Percentiles rank a stretch among this genome's conserved stretches.
phyloP scores from a whole-genome alignment of 1,284 basidiomycete species.

The Anthracocystis setariae region DNA sequence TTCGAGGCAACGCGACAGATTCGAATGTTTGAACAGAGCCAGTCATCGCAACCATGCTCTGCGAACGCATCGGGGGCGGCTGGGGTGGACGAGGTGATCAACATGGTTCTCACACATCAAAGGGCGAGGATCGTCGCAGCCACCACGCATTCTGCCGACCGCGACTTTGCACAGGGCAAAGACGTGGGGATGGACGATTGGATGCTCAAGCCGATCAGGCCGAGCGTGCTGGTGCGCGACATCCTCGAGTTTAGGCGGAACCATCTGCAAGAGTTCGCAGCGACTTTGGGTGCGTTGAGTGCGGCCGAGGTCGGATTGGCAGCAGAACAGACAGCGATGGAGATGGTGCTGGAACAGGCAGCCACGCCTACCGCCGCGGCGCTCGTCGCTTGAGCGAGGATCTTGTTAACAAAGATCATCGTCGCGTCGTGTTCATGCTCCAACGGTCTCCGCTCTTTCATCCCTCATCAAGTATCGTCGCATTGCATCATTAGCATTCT shows the following conservation, averaged over 20 bases:
- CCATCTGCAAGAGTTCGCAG: conserved; percentile 33
- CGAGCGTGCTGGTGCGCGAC: conserved; percentile 39
- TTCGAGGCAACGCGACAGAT: conserved; percentile 55
- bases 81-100: conserved; percentile 17
- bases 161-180: conserved; percentile 45
- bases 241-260: conserved; percentile 41
- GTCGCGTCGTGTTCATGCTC: too few relatives aligned
- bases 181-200: conserved; percentile 57
- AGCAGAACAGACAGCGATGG: conserved; percentile 28
- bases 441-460: background rate
- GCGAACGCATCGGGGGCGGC: conserved; percentile 5
- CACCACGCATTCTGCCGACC: conserved; percentile 48
- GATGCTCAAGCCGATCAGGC: conserved; percentile 49
- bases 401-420: too few relatives aligned
- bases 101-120: conserved; percentile 35
- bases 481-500: conserved; percentile 3
- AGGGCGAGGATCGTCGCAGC: conserved; percentile 52
- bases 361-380: conserved; percentile 11
- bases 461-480: conserved; percentile 7
- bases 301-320: conserved; percentile 20
- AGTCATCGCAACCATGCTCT: conserved; percentile 12
- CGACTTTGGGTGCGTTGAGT: conserved; percentile 21
- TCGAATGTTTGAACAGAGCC: conserved; percentile 32
- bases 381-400: conserved; percentile 10
- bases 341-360: conserved; percentile 35